Conservation (phyloP, 2,329 filamentous ascomycete species). For the Rutstroemia sp. region DNA sequence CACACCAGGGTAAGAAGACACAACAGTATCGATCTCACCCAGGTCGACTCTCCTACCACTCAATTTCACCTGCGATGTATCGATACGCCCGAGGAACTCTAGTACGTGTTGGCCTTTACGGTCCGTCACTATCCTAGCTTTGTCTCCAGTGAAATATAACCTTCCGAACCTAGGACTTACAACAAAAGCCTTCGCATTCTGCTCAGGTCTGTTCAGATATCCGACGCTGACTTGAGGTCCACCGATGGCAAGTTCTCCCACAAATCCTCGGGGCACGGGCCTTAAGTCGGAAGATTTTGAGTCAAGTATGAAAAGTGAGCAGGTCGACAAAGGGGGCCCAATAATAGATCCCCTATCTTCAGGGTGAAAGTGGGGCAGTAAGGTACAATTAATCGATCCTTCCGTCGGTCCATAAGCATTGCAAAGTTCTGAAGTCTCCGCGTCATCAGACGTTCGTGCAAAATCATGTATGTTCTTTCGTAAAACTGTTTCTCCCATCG, state of each 20-base stretch:
- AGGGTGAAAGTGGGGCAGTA: neutral
- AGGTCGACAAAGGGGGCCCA: neutral
- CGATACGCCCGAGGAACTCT: constrained; percentile 53
- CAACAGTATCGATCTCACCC: constrained; percentile 42
- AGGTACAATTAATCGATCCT: neutral
- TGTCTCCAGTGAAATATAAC: constrained; percentile 40
- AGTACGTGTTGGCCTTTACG: constrained; percentile 37
- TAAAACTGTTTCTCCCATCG: neutral
- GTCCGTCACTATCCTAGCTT: constrained; percentile 44
- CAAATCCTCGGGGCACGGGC: constrained; percentile 5
- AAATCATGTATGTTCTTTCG: constrained; percentile 4
- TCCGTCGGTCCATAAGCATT: constrained; percentile 4
- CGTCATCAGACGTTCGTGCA: neutral
- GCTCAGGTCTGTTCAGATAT: constrained; percentile 10
- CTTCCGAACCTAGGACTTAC: constrained; percentile 9
- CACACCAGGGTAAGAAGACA: neutral
- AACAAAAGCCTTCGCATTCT: constrained; percentile 12
- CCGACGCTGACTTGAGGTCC: constrained; percentile 11
- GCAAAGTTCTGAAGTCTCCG: neutral
- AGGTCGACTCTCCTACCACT: constrained; percentile 57
- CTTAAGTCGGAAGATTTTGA: constrained; percentile 8
- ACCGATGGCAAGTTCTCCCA: constrained; percentile 13
- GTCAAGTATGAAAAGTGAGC: neutral
- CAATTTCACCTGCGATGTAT: constrained; percentile 55
- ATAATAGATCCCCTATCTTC: neutral